A percentile compares a stretch with the other conserved stretches of the same genome.
Evolutionary conservation across 352 stramenopile genomes (phyloP).

Genomic region (Phytophthora sp.): DNA sequence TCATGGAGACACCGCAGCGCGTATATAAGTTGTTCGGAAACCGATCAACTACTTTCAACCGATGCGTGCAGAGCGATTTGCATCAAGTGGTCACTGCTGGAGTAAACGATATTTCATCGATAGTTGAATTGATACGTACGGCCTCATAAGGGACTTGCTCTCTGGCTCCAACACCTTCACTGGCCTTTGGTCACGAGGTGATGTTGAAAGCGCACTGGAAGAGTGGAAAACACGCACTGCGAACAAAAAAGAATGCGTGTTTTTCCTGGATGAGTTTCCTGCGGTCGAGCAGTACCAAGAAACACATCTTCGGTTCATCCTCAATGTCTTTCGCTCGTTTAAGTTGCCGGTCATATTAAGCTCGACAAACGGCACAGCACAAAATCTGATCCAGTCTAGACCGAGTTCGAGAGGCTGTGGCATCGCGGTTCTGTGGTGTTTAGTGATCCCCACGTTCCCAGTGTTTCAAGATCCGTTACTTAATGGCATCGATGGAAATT

Average conservation of each 20-base stretch:
- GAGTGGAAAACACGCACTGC: neutral
- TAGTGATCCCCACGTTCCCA: neutral
- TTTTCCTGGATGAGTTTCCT: conserved; percentile 11
- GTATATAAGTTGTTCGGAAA: neutral
- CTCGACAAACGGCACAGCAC: neutral
- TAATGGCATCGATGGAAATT: neutral
- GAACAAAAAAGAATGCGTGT: neutral
- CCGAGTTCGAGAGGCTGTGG: neutral
- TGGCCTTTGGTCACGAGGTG: neutral
- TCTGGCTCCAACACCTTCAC: neutral
- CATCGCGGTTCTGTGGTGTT: neutral
- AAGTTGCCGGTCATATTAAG: neutral
- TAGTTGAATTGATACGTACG: neutral
- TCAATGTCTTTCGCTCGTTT: conserved; percentile 11
- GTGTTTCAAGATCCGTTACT: neutral
- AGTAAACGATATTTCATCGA: neutral
- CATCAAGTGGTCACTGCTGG: neutral
- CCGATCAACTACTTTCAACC: neutral
- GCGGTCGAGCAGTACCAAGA: neutral
- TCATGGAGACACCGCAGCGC: neutral
- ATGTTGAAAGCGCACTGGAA: neutral
- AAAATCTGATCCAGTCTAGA: neutral
- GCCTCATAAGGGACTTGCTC: conserved; percentile 2
- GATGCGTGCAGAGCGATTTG: neutral
- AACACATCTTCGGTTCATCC: neutral